phyloP scores from a whole-genome alignment of 768 basidiomycete genomes.

The Neoboletus subvelutipes region DNA sequence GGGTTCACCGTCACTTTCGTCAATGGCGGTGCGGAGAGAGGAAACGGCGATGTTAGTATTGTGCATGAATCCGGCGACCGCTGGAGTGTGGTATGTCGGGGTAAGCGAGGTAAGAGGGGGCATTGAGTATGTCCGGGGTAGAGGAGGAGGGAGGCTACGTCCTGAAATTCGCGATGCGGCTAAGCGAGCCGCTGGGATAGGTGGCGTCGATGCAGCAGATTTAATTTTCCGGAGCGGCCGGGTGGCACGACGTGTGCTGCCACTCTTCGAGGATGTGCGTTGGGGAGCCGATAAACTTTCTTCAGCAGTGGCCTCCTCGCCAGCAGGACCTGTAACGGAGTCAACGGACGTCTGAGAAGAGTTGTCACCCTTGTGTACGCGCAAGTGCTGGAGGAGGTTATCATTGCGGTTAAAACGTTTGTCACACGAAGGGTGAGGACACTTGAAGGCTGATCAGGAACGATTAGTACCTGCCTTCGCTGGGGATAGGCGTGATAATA shows the following conservation, averaged over 20 bases:
- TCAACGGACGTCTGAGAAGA: slow-evolving; percentile 36
- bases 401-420: slow-evolving; percentile 79
- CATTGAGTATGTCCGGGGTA: slow-evolving; percentile 35
- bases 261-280: slow-evolving; percentile 26
- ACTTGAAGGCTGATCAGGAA: slow-evolving; percentile 62
- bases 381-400: slow-evolving; percentile 76
- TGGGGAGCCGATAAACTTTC: slow-evolving; percentile 22
- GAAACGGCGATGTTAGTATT: slow-evolving; percentile 38
- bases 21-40: slow-evolving; percentile 35
- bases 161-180: slow-evolving; percentile 34
- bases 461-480: slow-evolving; percentile 20
- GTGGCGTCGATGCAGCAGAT: slow-evolving; percentile 36
- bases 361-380: slow-evolving; percentile 55
- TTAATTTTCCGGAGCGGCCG: slow-evolving; percentile 36
- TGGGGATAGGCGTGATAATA: slow-evolving; percentile 15
- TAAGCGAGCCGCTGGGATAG: slow-evolving; percentile 33
- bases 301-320: slow-evolving; percentile 25
- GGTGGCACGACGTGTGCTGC: slow-evolving; percentile 26
- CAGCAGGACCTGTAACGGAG: slow-evolving; percentile 24
- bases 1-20: slow-evolving; percentile 34
- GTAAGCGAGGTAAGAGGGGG: slow-evolving; percentile 32
- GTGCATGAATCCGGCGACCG: slow-evolving; percentile 31
- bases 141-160: slow-evolving; percentile 29
- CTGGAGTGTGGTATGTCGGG: slow-evolving; percentile 28
- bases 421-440: slow-evolving; percentile 63